Evolutionary conservation across 2,329 filamentous ascomycete genomes (phyloP).

Genomic region (Claviceps africana): DNA sequence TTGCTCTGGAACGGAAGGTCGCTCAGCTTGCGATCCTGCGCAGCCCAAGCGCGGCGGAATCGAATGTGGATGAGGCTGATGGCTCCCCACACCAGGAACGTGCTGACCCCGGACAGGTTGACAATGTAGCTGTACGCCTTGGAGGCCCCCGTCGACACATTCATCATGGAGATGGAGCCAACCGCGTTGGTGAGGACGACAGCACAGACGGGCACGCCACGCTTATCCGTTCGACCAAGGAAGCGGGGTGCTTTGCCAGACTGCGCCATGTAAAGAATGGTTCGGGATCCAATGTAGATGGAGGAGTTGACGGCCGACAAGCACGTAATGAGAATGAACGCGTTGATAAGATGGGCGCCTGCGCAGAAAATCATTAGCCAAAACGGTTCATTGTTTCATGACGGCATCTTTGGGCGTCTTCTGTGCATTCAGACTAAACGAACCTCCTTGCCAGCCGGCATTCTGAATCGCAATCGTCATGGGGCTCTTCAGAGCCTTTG

Average conservation of each 20-base stretch:
- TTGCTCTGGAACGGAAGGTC: constrained; percentile 42
- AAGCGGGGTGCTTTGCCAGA: constrained; percentile 56
- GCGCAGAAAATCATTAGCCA: neutral
- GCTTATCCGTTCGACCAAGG: constrained; percentile 51
- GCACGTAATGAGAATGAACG: constrained; percentile 61
- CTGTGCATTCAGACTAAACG: constrained; percentile 3
- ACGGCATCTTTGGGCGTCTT: too few relatives aligned
- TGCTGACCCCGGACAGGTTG: constrained; percentile 55
- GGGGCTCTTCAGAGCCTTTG: constrained; percentile 53
- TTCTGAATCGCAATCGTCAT: constrained; percentile 63
- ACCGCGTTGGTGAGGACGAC: constrained; percentile 58
- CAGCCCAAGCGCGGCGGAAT: constrained; percentile 50
- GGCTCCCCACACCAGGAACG: constrained; percentile 57
- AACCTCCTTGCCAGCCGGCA: constrained; percentile 56
- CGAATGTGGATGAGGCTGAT: constrained; percentile 60
- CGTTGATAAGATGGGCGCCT: constrained; percentile 60
- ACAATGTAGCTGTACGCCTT: constrained; percentile 56
- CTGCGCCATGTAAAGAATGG: constrained; percentile 62
- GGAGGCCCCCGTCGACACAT: constrained; percentile 50
- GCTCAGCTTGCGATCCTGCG: constrained; percentile 39
- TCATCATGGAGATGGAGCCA: constrained; percentile 63
- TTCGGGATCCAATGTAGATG: constrained; percentile 65
- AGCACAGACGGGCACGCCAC: constrained; percentile 47
- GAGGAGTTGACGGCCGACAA: constrained; percentile 60
- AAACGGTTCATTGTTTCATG: too few relatives aligned